phyloP scores from a whole-genome alignment of 2,329 filamentous ascomycete species.

The Ceratocystiopsis minuta region DNA sequence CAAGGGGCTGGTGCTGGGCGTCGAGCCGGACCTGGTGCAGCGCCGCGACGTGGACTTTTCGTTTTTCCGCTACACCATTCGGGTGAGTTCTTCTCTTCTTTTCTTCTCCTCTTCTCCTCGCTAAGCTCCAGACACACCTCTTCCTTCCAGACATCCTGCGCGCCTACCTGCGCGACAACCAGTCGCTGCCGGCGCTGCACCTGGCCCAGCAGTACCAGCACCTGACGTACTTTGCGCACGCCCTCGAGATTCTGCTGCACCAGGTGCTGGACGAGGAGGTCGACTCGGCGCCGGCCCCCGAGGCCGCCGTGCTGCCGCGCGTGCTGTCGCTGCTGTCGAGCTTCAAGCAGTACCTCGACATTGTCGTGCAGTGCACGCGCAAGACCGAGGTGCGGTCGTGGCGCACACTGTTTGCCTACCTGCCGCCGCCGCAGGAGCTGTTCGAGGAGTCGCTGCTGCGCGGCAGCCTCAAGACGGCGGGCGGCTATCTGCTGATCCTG shows the following conservation, averaged over 20 bases:
- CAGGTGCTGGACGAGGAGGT: slow-evolving; percentile 90
- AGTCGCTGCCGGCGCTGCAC: slow-evolving; percentile 62
- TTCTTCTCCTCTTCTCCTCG: not conserved
- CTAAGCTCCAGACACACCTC: slow-evolving; percentile 53
- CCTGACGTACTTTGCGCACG: slow-evolving; percentile 83
- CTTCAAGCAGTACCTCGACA: slow-evolving; percentile 76
- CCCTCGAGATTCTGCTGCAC: slow-evolving; percentile 78
- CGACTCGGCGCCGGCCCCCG: slow-evolving; percentile 41
- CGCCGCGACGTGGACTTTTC: slow-evolving; percentile 82
- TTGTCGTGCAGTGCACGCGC: slow-evolving; percentile 88
- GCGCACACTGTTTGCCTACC: slow-evolving; percentile 79
- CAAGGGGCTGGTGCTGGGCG: slow-evolving; percentile 76
- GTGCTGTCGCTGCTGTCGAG: slow-evolving; percentile 49
- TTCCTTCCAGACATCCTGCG: slow-evolving; percentile 80
- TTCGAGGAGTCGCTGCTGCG: slow-evolving; percentile 83
- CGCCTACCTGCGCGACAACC: slow-evolving; percentile 57
- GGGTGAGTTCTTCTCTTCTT: slow-evolving; percentile 36
- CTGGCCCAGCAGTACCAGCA: slow-evolving; percentile 73
- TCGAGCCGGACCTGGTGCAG: slow-evolving; percentile 88
- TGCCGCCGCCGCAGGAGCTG: slow-evolving; percentile 76
- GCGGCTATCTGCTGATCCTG: slow-evolving; percentile 86
- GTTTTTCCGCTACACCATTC: slow-evolving; percentile 70
- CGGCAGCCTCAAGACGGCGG: slow-evolving; percentile 81
- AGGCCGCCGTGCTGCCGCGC: slow-evolving; percentile 45
- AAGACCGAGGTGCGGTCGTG: slow-evolving; percentile 94